Evolutionary conservation across 371 early-diverging fungal species (phyloP).

Genomic region (Encephalitozoon cuniculi): DNA sequence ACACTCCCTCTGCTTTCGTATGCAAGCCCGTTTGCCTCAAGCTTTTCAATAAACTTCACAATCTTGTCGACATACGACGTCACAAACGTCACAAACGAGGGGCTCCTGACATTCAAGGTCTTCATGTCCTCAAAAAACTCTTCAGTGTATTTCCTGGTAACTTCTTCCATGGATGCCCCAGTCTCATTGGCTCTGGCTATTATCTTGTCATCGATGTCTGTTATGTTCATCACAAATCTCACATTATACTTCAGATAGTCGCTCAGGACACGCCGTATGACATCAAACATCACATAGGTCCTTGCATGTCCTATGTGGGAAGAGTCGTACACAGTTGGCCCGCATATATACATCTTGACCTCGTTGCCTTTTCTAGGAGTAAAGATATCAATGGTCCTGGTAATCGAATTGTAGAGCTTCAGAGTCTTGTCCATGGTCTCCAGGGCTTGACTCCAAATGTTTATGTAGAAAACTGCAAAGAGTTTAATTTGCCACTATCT

Average conservation of each 20-base stretch:
- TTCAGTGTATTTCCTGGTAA: conserved; percentile 84
- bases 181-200: conserved; percentile 56
- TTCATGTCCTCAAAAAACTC: conserved; percentile 91
- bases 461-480: background rate
- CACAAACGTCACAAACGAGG: conserved; percentile 87
- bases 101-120: conserved; percentile 70
- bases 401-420: conserved; percentile 42
- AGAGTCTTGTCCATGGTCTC: conserved; percentile 6
- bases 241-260: conserved; percentile 91
- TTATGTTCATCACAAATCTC: conserved; percentile 90
- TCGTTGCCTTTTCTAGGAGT: conserved; percentile 9
- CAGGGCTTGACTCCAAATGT: background rate
- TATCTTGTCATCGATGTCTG: conserved; percentile 95
- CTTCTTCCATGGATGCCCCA: conserved; percentile 21
- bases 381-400: conserved; percentile 42
- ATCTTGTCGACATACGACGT: conserved; percentile 94
- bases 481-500: background rate
- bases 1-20: conserved; percentile 83
- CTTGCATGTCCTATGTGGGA: conserved; percentile 96
- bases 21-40: conserved; percentile 83
- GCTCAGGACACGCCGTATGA: conserved; percentile 80
- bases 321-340: conserved; percentile 96
- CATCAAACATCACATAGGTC: conserved; percentile 85
- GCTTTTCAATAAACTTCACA: conserved; percentile 73
- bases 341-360: conserved; percentile 67